These are phyloP conservation scores for Auricularia cornea DNA, from an alignment of 768 basidiomycete species.

Conservation along the genomic window DNA sequence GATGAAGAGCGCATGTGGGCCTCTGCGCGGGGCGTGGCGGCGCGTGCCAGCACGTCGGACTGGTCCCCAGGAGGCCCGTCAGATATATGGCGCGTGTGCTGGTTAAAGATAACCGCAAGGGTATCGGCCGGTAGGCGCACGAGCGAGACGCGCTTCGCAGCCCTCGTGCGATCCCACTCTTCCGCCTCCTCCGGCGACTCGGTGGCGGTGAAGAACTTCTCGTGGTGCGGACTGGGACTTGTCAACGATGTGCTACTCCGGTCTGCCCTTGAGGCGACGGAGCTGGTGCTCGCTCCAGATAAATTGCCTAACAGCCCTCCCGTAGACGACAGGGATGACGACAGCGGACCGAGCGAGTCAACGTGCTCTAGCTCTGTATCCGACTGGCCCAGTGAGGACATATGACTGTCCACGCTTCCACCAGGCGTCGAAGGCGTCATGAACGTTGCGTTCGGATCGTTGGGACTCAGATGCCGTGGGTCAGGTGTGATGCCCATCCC, in stretches of 20 bases:
- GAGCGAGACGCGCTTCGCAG: constrained; percentile 77
- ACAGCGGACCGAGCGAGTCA: background rate
- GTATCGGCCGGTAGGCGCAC: constrained; percentile 57
- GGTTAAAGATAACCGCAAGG: background rate
- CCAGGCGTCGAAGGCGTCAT: background rate
- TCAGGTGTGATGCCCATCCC: background rate
- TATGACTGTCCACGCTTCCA: background rate
- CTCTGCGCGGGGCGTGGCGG: background rate
- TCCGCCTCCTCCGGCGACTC: constrained; percentile 68
- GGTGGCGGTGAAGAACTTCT: constrained; percentile 37
- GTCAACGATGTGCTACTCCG: constrained; percentile 15
- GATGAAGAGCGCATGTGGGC: background rate
- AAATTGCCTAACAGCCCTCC: constrained; percentile 7
- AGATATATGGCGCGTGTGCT: background rate
- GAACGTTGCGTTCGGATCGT: background rate
- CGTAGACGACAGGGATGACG: background rate
- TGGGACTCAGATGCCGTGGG: background rate
- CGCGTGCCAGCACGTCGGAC: background rate
- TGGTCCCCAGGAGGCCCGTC: background rate
- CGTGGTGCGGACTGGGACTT: constrained; percentile 22
- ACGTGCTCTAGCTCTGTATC: background rate
- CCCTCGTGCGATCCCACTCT: constrained; percentile 79
- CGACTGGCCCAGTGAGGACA: background rate
- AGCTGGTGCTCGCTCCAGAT: background rate
- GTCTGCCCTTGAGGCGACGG: constrained; percentile 6